These are phyloP conservation scores for Didymella arachidicola DNA, from an alignment of 2,329 filamentous ascomycete species.

Conservation along the genomic window DNA sequence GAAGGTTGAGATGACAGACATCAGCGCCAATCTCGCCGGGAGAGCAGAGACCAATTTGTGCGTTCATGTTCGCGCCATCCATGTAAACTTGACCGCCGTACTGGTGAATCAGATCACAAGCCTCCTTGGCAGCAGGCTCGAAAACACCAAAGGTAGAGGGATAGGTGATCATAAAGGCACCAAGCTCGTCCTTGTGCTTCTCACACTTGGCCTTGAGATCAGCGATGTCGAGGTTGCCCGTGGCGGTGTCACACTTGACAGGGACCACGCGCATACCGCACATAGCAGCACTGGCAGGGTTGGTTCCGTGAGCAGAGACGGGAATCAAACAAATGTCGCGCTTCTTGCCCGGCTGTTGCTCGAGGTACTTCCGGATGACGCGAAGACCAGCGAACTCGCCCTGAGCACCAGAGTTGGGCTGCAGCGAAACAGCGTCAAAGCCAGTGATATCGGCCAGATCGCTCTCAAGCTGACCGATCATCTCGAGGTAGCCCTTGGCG, in stretches of 20 bases:
- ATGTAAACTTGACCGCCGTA: constrained; percentile 96
- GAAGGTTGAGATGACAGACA: constrained; percentile 94
- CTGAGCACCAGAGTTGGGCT: constrained; percentile 95
- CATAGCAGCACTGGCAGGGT: constrained; percentile 95
- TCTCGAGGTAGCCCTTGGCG: constrained; percentile 70
- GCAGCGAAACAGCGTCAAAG: constrained; percentile 87
- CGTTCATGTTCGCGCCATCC: constrained; percentile 99
- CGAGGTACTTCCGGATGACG: constrained; percentile 84
- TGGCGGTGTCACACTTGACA: constrained; percentile 86
- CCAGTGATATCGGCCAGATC: constrained; percentile 86
- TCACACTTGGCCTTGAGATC: constrained; percentile 89
- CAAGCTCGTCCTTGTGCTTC: constrained; percentile 84
- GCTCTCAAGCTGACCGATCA: constrained; percentile 75
- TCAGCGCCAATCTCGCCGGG: constrained; percentile 95
- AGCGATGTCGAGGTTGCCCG: constrained; percentile 86
- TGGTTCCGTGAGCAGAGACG: constrained; percentile 93
- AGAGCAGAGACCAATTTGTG: constrained; percentile 93
- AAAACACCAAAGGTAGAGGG: constrained; percentile 95
- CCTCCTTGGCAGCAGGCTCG: constrained; percentile 86
- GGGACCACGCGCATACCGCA: constrained; percentile 92
- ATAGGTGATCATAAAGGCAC: constrained; percentile 96
- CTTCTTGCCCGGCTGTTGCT: constrained; percentile 70
- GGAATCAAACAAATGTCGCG: constrained; percentile 94
- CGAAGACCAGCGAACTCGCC: constrained; percentile 92
- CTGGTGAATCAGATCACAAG: constrained; percentile 83